Conservation (phyloP, 2,329 filamentous ascomycete species). For the Triangularia verruculosa region DNA sequence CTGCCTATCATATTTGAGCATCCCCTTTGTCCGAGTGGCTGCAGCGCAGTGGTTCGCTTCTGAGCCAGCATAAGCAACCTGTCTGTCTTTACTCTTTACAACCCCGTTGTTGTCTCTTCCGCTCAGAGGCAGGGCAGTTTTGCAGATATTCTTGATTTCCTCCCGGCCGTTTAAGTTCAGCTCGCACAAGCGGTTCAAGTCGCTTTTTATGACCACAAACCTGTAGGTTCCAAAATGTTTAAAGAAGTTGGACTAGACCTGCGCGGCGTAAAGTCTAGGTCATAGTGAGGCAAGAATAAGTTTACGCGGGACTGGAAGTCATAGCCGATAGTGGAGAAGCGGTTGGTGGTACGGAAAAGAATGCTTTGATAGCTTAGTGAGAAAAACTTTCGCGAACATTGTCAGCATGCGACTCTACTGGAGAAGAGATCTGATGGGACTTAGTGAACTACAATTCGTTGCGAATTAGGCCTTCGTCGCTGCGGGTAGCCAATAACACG, state of each 20-base stretch:
- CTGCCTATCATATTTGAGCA: background rate
- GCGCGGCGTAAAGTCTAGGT: conserved; percentile 31
- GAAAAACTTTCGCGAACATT: conserved; percentile 56
- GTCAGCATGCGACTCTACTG: background rate
- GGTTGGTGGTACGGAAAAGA: conserved; percentile 84
- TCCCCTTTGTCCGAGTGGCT: conserved; percentile 13
- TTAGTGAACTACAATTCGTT: conserved; percentile 39
- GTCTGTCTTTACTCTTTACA: conserved; percentile 31
- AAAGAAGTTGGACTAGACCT: conserved; percentile 39
- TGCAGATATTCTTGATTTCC: conserved; percentile 52
- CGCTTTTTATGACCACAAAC: conserved; percentile 31
- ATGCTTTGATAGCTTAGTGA: conserved; percentile 85
- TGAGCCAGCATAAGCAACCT: conserved; percentile 34
- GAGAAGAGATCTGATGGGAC: background rate
- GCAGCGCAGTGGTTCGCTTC: conserved; percentile 29
- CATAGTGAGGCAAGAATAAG: conserved; percentile 33
- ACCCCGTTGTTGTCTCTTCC: conserved; percentile 31
- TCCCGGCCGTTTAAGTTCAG: conserved; percentile 48
- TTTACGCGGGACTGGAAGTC: conserved; percentile 39
- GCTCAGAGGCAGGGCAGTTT: conserved; percentile 38
- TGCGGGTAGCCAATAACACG: conserved; percentile 39
- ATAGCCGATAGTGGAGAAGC: conserved; percentile 34
- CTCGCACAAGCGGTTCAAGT: conserved; percentile 37
- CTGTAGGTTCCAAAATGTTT: conserved; percentile 30
- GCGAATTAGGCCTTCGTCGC: conserved; percentile 34